Percentiles rank a stretch among this genome's conserved stretches.
phyloP scores from a whole-genome alignment of 805 yeast species.

The Cyberlindnera euphorbiiphila region DNA sequence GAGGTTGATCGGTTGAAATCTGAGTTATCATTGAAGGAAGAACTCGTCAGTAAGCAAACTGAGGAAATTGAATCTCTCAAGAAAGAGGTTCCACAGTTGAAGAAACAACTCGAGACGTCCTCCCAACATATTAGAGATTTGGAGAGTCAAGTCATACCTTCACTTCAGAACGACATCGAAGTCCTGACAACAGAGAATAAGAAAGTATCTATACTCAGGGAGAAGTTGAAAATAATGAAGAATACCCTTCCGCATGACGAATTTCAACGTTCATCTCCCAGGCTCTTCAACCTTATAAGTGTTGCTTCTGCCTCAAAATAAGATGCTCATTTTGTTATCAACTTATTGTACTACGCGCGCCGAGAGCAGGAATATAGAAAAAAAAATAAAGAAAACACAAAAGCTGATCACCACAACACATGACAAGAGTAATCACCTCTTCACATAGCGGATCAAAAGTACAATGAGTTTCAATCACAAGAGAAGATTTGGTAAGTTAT shows the following conservation, averaged over 20 bases:
- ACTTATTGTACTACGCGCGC: too few relatives aligned
- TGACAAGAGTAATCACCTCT: background rate
- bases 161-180: conserved; percentile 39
- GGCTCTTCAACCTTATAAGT: conserved; percentile 18
- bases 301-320: conserved; percentile 8
- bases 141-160: conserved; percentile 42
- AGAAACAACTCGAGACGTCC: conserved; percentile 38
- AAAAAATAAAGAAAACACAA: background rate
- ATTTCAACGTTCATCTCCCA: too few relatives aligned
- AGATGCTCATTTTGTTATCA: background rate
- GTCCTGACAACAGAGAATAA: conserved; percentile 28
- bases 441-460: too few relatives aligned
- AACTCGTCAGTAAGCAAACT: conserved; percentile 41
- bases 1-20: conserved; percentile 51
- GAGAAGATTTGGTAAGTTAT: conserved; percentile 27
- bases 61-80: conserved; percentile 41
- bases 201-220: conserved; percentile 22
- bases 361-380: too few relatives aligned
- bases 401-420: background rate
- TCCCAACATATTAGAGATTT: conserved; percentile 39
- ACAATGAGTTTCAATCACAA: conserved; percentile 27
- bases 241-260: conserved; percentile 16
- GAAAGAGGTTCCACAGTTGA: conserved; percentile 34
- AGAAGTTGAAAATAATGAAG: conserved; percentile 29
- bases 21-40: conserved; percentile 45